Evolutionary conservation across 495 filamentous ascomycete genomes (phyloP).

Genomic region (Penicillium lividum): DNA sequence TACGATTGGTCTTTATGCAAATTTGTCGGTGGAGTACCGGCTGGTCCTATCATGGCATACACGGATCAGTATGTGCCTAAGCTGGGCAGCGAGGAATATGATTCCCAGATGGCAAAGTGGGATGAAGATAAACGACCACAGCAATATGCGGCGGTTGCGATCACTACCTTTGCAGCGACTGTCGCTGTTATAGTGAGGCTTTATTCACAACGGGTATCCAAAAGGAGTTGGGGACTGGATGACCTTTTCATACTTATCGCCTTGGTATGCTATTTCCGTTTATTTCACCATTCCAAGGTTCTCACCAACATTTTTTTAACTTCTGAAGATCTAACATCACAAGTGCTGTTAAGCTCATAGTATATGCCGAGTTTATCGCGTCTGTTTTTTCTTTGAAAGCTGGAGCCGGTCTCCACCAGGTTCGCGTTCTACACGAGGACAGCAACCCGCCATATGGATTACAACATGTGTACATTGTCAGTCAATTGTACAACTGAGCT

Average conservation of each 20-base stretch:
- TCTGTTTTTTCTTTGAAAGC: not conserved
- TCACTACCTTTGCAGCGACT: slow-evolving; percentile 1
- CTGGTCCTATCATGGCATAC: not conserved
- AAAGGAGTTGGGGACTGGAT: slow-evolving; percentile 2
- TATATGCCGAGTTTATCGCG: not conserved
- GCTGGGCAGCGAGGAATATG: slow-evolving; percentile 1
- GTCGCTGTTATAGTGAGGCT: slow-evolving; percentile 1
- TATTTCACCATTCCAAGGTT: too few species aligned
- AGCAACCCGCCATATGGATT: not conserved
- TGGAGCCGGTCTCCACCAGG: slow-evolving; percentile 9
- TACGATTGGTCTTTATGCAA: not conserved
- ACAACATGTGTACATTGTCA: slow-evolving; percentile 7
- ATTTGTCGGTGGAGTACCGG: not conserved
- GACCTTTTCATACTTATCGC: slow-evolving; percentile 4
- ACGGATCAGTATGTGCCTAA: slow-evolving; percentile 4
- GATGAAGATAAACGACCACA: not conserved
- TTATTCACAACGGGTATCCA: slow-evolving; percentile 6
- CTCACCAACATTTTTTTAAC: too few species aligned
- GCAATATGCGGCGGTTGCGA: slow-evolving; percentile 6
- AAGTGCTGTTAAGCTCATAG: not conserved
- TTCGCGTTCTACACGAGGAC: slow-evolving; percentile 5
- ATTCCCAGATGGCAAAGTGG: not conserved
- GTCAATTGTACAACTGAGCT: not conserved
- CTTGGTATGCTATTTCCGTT: not conserved
- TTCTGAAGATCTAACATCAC: too few species aligned